These are phyloP conservation scores for Penicillium bialowiezense DNA, from an alignment of 495 filamentous ascomycete genomes.

Conservation along the genomic window DNA sequence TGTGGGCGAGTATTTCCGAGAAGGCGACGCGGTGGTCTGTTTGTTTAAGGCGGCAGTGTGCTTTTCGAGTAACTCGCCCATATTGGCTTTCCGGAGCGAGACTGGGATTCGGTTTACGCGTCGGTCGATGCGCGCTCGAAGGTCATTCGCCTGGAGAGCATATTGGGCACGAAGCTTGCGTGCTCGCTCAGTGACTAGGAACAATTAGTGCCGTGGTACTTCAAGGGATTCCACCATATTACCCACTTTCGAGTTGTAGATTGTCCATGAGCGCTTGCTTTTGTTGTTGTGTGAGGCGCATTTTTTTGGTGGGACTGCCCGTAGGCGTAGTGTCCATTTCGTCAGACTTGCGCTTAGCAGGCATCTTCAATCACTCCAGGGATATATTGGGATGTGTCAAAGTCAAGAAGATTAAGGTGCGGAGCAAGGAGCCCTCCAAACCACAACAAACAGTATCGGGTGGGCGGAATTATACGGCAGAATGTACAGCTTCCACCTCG, in stretches of 20 bases:
- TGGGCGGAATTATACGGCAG: constrained; percentile 22
- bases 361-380: constrained; percentile 41
- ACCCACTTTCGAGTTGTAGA: constrained; percentile 84
- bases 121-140: constrained; percentile 85
- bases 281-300: constrained; percentile 69
- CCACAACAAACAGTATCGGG: constrained; percentile 28
- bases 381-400: constrained; percentile 11
- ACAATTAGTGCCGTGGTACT: neutral
- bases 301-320: constrained; percentile 57
- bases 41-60: constrained; percentile 36
- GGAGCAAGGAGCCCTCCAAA: constrained; percentile 10
- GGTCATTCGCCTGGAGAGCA: constrained; percentile 77
- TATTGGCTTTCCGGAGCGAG: constrained; percentile 72
- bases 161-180: constrained; percentile 90
- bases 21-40: constrained; percentile 25
- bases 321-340: constrained; percentile 43
- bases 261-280: constrained; percentile 92
- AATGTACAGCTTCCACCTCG: constrained; percentile 23
- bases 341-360: constrained; percentile 60
- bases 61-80: constrained; percentile 75
- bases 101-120: constrained; percentile 90
- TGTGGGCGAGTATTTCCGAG: constrained; percentile 27
- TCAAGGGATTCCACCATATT: neutral
- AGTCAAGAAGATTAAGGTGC: constrained; percentile 18
- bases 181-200: constrained; percentile 82